phyloP scores from a whole-genome alignment of 371 early-diverging fungal species.

The Mucor irregularis region DNA sequence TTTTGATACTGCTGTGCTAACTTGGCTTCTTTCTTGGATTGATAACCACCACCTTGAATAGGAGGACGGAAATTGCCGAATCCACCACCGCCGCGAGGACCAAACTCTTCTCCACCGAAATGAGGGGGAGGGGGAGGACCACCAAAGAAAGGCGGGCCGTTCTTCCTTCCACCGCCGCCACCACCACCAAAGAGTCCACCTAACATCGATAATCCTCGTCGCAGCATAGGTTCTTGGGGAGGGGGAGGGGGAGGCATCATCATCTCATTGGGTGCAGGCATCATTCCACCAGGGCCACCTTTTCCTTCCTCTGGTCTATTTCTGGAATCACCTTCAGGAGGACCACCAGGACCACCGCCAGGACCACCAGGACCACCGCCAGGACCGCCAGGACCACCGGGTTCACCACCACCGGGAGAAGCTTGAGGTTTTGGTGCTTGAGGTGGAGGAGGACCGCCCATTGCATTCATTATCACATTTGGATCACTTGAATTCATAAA shows the following conservation, averaged over 20 bases:
- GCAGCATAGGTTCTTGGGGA: conserved; percentile 1
- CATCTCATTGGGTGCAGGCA: not conserved
- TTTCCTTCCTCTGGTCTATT: not conserved
- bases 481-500: conserved; percentile 7
- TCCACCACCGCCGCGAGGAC: not conserved
- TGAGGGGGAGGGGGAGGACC: not conserved
- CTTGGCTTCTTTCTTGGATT: conserved; percentile 14
- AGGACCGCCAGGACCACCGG: not conserved
- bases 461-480: conserved; percentile 1
- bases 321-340: not conserved
- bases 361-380: not conserved
- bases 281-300: not conserved
- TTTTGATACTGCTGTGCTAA: conserved; percentile 16
- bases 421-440: not conserved
- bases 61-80: not conserved
- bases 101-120: not conserved
- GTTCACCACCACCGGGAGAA: not conserved
- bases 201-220: conserved; percentile 10
- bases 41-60: not conserved
- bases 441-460: not conserved
- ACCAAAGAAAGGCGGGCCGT: not conserved
- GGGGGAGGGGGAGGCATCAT: not conserved
- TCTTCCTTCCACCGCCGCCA: not conserved
- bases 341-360: not conserved
- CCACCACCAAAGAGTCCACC: conserved; percentile 11